Conservation (phyloP, 2,329 filamentous ascomycete genomes). For the Cladorrhinum sp. region DNA sequence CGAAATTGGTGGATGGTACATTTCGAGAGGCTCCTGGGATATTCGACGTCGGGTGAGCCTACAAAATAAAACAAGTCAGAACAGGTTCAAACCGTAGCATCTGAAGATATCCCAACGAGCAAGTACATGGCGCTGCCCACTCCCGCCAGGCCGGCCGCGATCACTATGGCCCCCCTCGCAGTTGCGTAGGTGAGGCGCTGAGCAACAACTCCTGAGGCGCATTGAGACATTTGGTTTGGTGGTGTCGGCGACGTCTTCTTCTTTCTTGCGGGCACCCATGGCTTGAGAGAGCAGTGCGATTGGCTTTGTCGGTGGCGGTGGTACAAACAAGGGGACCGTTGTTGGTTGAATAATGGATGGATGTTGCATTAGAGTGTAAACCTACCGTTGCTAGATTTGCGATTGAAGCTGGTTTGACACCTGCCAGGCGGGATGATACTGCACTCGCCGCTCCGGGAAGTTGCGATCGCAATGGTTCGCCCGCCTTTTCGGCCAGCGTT, state of each 20-base stretch:
- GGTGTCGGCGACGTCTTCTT: neutral
- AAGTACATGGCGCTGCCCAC: conserved; percentile 6
- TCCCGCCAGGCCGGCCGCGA: neutral
- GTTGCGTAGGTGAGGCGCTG: neutral
- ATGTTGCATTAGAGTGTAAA: neutral
- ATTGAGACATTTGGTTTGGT: neutral
- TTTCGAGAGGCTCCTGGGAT: conserved; percentile 37
- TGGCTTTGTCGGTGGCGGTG: neutral
- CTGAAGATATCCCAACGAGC: neutral
- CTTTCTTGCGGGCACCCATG: conserved; percentile 2
- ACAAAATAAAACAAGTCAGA: neutral
- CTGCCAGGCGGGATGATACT: conserved; percentile 39
- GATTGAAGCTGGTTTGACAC: conserved; percentile 41
- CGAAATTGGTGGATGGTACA: conserved; percentile 48
- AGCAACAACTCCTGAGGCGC: conserved; percentile 6
- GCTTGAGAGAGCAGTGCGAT: neutral
- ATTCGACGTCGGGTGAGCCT: conserved; percentile 25
- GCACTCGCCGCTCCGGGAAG: conserved; percentile 38
- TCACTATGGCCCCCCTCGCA: neutral
- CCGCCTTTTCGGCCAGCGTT: conserved; percentile 53
- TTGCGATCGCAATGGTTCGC: conserved; percentile 44
- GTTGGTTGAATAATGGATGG: neutral
- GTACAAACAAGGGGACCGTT: neutral
- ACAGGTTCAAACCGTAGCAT: neutral
- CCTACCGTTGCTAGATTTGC: conserved; percentile 15